Conservation (phyloP, 176 grass and related monocot species). For the Triticum monococcum region DNA sequence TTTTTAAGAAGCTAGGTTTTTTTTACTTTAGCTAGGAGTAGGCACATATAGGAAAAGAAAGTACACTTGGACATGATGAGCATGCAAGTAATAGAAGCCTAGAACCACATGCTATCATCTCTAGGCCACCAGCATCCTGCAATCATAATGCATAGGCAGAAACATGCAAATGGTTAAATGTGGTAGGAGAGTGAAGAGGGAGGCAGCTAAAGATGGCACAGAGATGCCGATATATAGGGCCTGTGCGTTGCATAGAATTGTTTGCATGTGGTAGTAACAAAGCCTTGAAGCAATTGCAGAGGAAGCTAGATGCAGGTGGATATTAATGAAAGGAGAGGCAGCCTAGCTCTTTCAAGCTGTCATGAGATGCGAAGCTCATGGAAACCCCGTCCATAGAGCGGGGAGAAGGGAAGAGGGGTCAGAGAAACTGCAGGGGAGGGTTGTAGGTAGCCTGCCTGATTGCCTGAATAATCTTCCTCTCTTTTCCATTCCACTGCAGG, state of each 20-base stretch:
- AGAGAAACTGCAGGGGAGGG: not conserved
- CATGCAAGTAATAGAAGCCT: not conserved
- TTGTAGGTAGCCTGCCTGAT: not conserved
- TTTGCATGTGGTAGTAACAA: conserved; percentile 20
- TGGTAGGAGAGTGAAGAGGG: not conserved
- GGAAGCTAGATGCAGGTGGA: conserved; percentile 34
- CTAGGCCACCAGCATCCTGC: conserved; percentile 12
- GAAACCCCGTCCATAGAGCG: conserved; percentile 11
- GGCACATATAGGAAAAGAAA: not conserved
- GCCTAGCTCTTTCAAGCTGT: conserved; percentile 22
- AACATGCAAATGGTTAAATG: conserved; percentile 35
- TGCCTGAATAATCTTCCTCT: not conserved
- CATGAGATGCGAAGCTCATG: conserved; percentile 40
- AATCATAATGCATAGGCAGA: conserved; percentile 32
- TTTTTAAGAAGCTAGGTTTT: too few species aligned
- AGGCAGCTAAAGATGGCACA: conserved; percentile 26
- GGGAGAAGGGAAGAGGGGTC: not conserved
- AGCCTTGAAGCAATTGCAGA: conserved; percentile 1
- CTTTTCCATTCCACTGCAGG: conserved; percentile 36
- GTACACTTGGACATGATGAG: not conserved
- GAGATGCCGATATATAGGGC: conserved; percentile 18
- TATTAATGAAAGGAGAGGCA: conserved; percentile 36
- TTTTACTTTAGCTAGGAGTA: not conserved
- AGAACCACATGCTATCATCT: conserved; percentile 13
- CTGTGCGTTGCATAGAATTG: conserved; percentile 23